Percentiles rank a stretch among this genome's conserved stretches.
Evolutionary conservation across 139 green algal genomes (phyloP).

Genomic region (Chlamydomonas eustigma): DNA sequence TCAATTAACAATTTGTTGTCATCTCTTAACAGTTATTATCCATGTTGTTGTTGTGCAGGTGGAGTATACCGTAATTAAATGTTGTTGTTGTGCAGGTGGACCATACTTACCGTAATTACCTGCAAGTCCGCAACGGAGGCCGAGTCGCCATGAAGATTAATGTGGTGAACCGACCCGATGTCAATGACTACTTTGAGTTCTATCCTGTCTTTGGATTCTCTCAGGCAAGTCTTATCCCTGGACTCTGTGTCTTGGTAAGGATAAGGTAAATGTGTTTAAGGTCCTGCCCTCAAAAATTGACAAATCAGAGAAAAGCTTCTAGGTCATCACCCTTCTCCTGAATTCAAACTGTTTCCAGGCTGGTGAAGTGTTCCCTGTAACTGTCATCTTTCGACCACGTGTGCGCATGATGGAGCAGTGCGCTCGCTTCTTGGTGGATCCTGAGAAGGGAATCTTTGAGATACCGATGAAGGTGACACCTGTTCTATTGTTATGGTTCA

Average conservation of each 20-base stretch:
- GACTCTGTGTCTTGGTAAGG: too few species aligned
- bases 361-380: conserved; percentile 51
- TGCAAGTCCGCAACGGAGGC: conserved; percentile 51
- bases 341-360: conserved; percentile 25
- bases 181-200: conserved; percentile 50
- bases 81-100: conserved; percentile 1
- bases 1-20: too few species aligned
- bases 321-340: neutral
- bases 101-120: conserved; percentile 3
- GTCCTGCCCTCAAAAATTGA: too few species aligned
- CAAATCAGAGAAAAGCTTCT: too few species aligned
- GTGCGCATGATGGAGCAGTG: conserved; percentile 39
- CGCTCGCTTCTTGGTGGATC: conserved; percentile 32
- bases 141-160: conserved; percentile 58
- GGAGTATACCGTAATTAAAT: too few species aligned
- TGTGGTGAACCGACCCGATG: conserved; percentile 37
- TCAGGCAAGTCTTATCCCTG: neutral
- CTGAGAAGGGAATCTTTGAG: conserved; percentile 36
- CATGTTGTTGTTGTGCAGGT: too few species aligned
- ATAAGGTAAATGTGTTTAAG: too few species aligned
- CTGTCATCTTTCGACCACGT: conserved; percentile 42
- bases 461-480: conserved; percentile 34
- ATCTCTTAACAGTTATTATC: too few species aligned
- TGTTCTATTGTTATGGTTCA: neutral
- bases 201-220: conserved; percentile 40